Evolutionary conservation across 305 asterid genomes (phyloP).

Genomic region (Fraxinus floribunda): DNA sequence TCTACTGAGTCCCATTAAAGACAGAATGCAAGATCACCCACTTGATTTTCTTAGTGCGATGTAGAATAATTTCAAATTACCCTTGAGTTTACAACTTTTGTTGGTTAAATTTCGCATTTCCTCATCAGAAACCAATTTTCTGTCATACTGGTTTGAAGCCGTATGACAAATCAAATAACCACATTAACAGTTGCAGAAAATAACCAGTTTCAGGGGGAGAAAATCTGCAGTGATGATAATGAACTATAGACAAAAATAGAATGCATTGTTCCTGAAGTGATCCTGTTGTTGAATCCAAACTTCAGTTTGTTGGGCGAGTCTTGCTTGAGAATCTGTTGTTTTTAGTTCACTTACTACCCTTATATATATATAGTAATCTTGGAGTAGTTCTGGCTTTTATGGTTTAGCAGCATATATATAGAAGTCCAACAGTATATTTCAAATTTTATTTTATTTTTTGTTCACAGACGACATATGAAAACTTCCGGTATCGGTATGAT

Average conservation of each 20-base stretch:
- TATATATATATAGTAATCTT: not conserved
- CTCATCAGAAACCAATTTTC: not conserved
- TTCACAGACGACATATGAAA: slow-evolving; percentile 48
- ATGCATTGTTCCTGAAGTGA: not conserved
- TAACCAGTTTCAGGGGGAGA: not conserved
- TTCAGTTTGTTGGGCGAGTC: not conserved
- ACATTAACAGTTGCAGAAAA: not conserved
- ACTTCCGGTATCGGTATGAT: slow-evolving; percentile 45
- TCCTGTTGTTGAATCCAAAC: not conserved
- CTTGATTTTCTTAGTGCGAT: not conserved
- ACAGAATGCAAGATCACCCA: not conserved
- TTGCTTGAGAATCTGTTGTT: not conserved
- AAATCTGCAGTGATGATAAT: not conserved
- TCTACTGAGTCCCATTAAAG: not conserved
- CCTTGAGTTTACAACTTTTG: not conserved
- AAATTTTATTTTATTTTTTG: not conserved
- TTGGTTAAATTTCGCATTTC: not conserved
- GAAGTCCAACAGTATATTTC: not conserved
- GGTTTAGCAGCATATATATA: not conserved
- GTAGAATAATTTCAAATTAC: not conserved
- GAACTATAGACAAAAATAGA: not conserved
- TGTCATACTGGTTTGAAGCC: not conserved
- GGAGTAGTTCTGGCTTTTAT: not conserved
- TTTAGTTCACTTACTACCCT: not conserved
- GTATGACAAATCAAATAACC: not conserved